Base-by-base conservation (phyloP, 1,139 yeast species). In the Blastobotrys persicus region DNA sequence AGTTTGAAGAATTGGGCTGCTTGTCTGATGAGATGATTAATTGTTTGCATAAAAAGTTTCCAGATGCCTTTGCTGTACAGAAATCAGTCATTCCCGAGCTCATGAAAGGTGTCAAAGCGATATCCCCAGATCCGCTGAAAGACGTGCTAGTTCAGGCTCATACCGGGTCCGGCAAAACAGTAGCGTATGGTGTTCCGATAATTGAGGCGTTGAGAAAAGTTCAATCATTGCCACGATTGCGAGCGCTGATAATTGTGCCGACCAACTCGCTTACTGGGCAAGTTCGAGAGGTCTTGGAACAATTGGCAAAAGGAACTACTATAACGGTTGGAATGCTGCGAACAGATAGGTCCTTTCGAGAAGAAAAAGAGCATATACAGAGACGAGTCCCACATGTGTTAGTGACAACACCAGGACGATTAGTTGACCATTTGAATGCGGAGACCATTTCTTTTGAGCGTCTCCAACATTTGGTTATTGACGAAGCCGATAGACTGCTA, bases 101-200 rank as follows among this genome's bases (percentile, higher is more conserved):
- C 23, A 61, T 86, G 31, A 69, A 72, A 3, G 86, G 82, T 53
- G 73, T 75, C 12, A 58, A 65, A 34, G 69, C 64, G 6, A 47
- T 82, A n/a, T 74, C 77, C 42, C 94, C 95, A 1, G 75, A 70
- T 41, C 62, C 69, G 12, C 64, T 65, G 46, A 60, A 60, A 4
- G 96, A 92, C 65, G 69, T 89, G 14, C 72, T 92, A 44, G 96
- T 92, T 3, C 91, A 92, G 66, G 96, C 98, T 1, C 81, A 95
- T 3, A 92, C 99, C 0, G 99, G 99, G 46, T 86, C 96, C 0
- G 99, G 99, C 61, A 92, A 92, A 65, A 92, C 99, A 0, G 71
- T 94, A 47, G 95, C 97, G 6, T 92, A 92, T 64, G 77, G 82
- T 52, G 76, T 92, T 2, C 98, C 98, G 1, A 78, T 92, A 9